Base-by-base conservation (phyloP, 805 yeast genomes). In the Grigorovia jiainica region DNA sequence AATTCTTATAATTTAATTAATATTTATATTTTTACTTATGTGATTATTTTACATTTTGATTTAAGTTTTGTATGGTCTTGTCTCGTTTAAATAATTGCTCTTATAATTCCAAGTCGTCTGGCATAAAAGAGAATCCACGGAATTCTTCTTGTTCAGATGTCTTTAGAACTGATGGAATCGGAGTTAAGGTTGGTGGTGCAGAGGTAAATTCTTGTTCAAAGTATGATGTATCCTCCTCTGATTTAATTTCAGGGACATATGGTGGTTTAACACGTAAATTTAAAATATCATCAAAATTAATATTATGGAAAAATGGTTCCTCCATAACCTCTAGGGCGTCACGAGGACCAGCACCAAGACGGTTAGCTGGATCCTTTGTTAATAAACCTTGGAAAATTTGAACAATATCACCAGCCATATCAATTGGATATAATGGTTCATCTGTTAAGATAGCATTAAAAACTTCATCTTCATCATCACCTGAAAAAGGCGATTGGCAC, bases 391-490 rank as follows among this genome's bases (percentile, higher is more conserved):
- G 97, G 63, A 92, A 73, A 37, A 92, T 81, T 48, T 94, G 87
- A 31, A 92, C 98, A 2, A 96, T 87, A 60, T 89, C 96, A 46
- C 95, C 80, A 2, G 96, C 92, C 97, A 92, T 90, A 59, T 87
- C 92, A 49, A 92, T 87, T 27, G 97, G 98, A 63, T 89, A 92
- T 53, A 87, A 70, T 8, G 96, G 97, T 61, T 92, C 98, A 68
- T 92, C 98, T 31, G 92, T 82, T 48, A 89, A 76, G 55, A 92
- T 92, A 11, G 98, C 96, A 63, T 89, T 92, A 66, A 90, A 92
- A 29, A 92, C 87, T 65, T 92, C 98, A 58, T 92, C 97, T 57
- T 86, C 95, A 58, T 86, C 95, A 51, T 89, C 96, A 50, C 99
- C 98, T 51, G 90, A 82, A 67, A 92, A 92, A 30, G 99, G 99